Evolutionary conservation across 2,329 filamentous ascomycete genomes (phyloP), one percentile per base, ranked within the genome.

Genomic region (Pseudonectria foliicola): DNA sequence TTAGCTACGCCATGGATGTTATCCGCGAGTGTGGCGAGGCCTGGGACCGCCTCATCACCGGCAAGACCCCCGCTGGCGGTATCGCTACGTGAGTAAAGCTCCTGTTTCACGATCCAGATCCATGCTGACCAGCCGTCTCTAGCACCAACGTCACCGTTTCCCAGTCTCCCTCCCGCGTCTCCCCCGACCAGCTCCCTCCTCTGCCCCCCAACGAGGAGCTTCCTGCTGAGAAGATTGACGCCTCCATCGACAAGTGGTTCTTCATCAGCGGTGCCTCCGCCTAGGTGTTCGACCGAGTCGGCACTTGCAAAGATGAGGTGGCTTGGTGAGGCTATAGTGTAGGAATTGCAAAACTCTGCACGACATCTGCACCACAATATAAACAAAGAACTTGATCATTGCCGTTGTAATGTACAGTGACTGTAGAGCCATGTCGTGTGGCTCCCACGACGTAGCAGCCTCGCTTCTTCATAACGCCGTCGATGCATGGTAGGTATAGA

Each of bases 231-330:
- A 89, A 90, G 59, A 95, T 98, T 55, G 92, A 98, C 62, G 77
- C 80, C 62, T 93, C 82, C 67, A 95, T 96, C 61, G 92, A 98
- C 80, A 98, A 98, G 81, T 98, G 92, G 92, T 98, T 98, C 84
- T 98, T 96, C 80, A 98, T 98, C 69, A 95, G 88, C 64, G 92
- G 92, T 67, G 92, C 92, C 60, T 86, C 88, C 54, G 74, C 82
- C 55, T 90, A 85, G 70, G 54, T 39, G 45, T 31, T 30, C 31
- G 15, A 40, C 42, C 21, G 42, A 31, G 29, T 6, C 15, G 35
- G 35, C 38, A 35, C 29, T 44, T 38, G 25, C 10, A 30, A 5
- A 29, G 25, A 31, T 33, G 30, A 42, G 39, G 40, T 39, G 44
- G 44, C 26, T 31, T 33, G 18, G 18, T 21, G 31, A 34, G 26